These are phyloP conservation scores for Allium cepa DNA, from an alignment of 106 monocot genomes.

Conservation along the genomic window DNA sequence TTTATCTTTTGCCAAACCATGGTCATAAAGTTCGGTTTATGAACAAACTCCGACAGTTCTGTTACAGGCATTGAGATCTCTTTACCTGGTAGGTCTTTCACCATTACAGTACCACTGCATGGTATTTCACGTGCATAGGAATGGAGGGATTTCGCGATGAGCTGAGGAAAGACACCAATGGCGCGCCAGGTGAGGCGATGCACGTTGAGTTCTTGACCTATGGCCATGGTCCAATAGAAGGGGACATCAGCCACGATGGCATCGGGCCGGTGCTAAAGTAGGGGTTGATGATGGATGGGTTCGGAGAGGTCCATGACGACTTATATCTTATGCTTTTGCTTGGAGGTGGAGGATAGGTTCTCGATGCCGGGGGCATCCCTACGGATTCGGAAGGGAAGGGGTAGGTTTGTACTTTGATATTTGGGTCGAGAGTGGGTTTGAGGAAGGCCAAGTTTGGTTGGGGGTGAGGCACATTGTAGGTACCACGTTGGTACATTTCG, in stretches of 20 bases:
- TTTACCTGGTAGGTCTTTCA: constrained; percentile 4
- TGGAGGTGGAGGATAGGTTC: constrained; percentile 30
- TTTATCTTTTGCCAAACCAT: constrained; percentile 15
- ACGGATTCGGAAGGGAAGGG: constrained; percentile 36
- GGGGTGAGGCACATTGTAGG: constrained; percentile 43
- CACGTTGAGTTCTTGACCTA: constrained; percentile 34
- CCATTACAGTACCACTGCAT: background rate
- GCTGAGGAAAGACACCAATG: constrained; percentile 42
- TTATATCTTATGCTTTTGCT: constrained; percentile 26
- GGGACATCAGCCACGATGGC: constrained; percentile 42
- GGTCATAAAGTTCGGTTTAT: constrained; percentile 6
- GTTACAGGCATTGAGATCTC: constrained; percentile 9
- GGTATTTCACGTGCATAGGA: background rate
- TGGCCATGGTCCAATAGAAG: constrained; percentile 27
- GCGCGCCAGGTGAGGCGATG: constrained; percentile 30
- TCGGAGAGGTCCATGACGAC: constrained; percentile 23
- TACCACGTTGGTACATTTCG: constrained; percentile 18
- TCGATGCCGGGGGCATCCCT: constrained; percentile 40
- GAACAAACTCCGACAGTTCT: constrained; percentile 35
- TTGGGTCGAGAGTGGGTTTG: constrained; percentile 14
- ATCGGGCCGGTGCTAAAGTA: constrained; percentile 36
- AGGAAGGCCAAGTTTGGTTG: constrained; percentile 33
- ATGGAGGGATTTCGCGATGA: constrained; percentile 28
- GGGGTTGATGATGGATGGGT: constrained; percentile 16
- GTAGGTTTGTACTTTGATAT: constrained; percentile 28